These are phyloP conservation scores for Sporisorium iseilematis-ciliati DNA, from an alignment of 1,284 basidiomycete genomes.

Conservation along the genomic window DNA sequence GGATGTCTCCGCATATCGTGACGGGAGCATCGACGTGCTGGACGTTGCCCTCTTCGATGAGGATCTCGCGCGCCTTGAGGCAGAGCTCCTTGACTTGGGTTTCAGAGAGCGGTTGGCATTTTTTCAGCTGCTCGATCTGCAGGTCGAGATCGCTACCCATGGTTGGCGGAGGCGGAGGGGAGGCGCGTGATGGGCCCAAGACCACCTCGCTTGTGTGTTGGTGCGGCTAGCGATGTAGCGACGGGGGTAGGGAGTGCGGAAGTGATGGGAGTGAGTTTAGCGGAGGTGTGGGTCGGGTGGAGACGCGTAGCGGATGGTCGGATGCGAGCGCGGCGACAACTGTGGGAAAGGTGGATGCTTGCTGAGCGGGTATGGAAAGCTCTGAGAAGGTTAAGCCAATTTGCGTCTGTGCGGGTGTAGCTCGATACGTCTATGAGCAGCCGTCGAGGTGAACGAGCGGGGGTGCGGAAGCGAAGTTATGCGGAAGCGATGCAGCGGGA, in stretches of 20 bases:
- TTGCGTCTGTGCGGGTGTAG: too few relatives aligned
- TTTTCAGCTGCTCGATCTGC: conserved; percentile 65
- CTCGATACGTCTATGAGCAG: neutral
- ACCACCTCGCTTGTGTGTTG: conserved; percentile 30
- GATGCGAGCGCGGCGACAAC: neutral
- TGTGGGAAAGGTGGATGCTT: too few relatives aligned
- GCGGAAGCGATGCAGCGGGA: conserved; percentile 6
- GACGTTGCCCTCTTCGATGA: conserved; percentile 95
- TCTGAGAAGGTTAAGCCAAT: too few relatives aligned
- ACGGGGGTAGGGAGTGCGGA: neutral
- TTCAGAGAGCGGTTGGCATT: conserved; percentile 64
- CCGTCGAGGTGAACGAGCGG: neutral
- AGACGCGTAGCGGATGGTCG: neutral
- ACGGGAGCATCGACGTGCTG: conserved; percentile 96
- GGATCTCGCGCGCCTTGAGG: conserved; percentile 91
- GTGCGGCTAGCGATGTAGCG: conserved; percentile 1
- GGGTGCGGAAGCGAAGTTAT: neutral
- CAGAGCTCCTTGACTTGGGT: conserved; percentile 75
- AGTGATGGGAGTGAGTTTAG: neutral
- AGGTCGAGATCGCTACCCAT: conserved; percentile 58
- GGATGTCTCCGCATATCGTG: conserved; percentile 98
- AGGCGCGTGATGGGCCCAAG: neutral
- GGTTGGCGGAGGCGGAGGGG: conserved; percentile 25
- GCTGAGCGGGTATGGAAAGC: neutral
- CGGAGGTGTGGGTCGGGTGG: neutral